phyloP scores from a whole-genome alignment of 768 basidiomycete species.

The Pulveroboletus sp. region DNA sequence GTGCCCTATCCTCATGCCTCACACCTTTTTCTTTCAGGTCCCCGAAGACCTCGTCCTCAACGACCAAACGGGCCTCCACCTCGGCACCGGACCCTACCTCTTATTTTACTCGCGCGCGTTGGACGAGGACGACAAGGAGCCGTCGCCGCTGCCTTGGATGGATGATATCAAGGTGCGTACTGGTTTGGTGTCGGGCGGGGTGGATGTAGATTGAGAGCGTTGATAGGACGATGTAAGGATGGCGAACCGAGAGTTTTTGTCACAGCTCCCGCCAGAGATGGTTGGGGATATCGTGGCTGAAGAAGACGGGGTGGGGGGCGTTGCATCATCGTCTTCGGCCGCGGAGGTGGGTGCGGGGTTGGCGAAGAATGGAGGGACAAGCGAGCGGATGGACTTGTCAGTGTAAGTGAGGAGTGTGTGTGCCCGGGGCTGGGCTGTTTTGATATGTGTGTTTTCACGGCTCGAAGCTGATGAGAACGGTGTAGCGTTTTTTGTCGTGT shows the following conservation, averaged over 20 bases:
- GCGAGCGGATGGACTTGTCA: too few relatives aligned
- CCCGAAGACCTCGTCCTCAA: constrained; percentile 66
- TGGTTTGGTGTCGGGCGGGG: background rate
- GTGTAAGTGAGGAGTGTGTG: too few relatives aligned
- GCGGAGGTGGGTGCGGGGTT: too few relatives aligned
- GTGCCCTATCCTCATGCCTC: background rate
- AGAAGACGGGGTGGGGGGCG: too few relatives aligned
- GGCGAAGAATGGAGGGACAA: too few relatives aligned
- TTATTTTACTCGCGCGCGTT: constrained; percentile 58
- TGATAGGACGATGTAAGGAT: constrained; percentile 34
- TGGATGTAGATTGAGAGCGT: too few relatives aligned
- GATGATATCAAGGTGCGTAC: constrained; percentile 26
- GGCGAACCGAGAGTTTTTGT: constrained; percentile 37
- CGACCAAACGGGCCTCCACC: constrained; percentile 69
- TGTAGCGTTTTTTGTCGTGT: too few relatives aligned
- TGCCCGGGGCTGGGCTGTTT: too few relatives aligned
- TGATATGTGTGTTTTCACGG: too few relatives aligned
- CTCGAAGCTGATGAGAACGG: too few relatives aligned
- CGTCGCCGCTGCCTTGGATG: constrained; percentile 24
- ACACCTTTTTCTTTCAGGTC: constrained; percentile 55
- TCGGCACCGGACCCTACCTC: constrained; percentile 75
- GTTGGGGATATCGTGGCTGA: constrained; percentile 24
- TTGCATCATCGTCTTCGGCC: too few relatives aligned
- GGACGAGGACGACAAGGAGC: constrained; percentile 13
- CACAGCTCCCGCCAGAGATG: constrained; percentile 30